Evolutionary conservation across 345 rosid species (phyloP), one percentile per base, ranked within the genome.

Genomic region (Populus simonii): DNA sequence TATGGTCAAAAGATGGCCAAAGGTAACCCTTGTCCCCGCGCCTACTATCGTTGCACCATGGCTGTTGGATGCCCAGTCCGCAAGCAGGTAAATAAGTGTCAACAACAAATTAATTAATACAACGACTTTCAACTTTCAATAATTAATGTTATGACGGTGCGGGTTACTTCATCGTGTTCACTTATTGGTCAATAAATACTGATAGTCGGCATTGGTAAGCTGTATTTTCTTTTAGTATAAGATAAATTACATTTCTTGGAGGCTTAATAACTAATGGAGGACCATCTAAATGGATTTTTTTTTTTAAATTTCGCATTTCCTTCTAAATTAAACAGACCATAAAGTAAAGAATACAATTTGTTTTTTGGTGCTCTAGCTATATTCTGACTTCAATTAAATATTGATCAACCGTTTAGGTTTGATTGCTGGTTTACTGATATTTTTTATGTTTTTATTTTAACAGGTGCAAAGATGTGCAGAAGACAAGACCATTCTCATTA

Each of bases 381-480:
- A 55, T 55, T 18, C 25, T 55, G 25, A 55, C 61, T 22, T 59
- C 63, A 59, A 57, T 3, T 57, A 22, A 22, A 55, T 55, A 55
- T 20, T 20, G 61, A 22, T 3, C 25, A 55, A 20, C 29, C 65
- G 29, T 10, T 10, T 23, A 59, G 29, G 65, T n/a, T 59, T 23
- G 6, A 59, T 55, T 3, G 65, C 65, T 8, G 65, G 29, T 57
- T 57, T 57, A 9, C 63, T 66, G 25, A 47, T 6, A 29, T 31
- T 38, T 3, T 41, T 27, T 31, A 4, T 13, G 17, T 77, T 22
- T 53, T 35, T 39, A 8, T 69, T 43, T 25, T 41, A 43, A 27
- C 72, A 95, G 99, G 98, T 96, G 75, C 99, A 96, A 85, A 79
- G 98, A 90, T 91, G 98, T 43, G 92, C 94, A 1, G 93, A 91